Conservation (phyloP, 768 basidiomycete genomes). For the Phanerodontia chrysosporium region DNA sequence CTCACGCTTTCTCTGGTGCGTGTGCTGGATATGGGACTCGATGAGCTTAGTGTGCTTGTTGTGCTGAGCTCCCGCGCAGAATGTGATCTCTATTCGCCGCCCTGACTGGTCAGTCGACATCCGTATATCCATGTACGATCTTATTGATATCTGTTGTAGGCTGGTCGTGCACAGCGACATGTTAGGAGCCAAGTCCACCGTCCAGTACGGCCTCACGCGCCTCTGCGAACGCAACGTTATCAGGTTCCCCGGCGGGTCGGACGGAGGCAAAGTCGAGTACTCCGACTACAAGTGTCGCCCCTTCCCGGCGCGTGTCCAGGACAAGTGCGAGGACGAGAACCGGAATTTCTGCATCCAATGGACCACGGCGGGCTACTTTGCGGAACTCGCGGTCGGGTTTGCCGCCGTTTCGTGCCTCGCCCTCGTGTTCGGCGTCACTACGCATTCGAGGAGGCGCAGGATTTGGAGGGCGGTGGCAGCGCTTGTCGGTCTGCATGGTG, state of each 20-base stretch:
- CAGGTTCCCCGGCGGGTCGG: constrained; percentile 40
- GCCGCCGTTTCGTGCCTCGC: constrained; percentile 52
- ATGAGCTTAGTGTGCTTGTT: not conserved
- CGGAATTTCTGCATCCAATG: constrained; percentile 59
- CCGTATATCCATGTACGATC: constrained; percentile 9
- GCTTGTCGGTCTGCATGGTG: constrained; percentile 60
- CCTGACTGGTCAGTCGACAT: constrained; percentile 59
- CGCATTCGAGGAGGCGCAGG: constrained; percentile 66
- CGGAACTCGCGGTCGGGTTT: constrained; percentile 63
- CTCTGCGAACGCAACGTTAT: constrained; percentile 53
- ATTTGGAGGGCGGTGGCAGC: constrained; percentile 75
- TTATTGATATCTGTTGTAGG: constrained; percentile 21
- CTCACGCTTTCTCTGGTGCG: constrained; percentile 50
- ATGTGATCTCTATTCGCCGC: constrained; percentile 49
- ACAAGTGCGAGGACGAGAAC: constrained; percentile 49
- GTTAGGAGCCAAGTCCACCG: constrained; percentile 42
- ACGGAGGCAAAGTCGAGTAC: constrained; percentile 45
- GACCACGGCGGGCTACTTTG: constrained; percentile 65
- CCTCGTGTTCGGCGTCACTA: constrained; percentile 65
- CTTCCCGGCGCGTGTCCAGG: constrained; percentile 55
- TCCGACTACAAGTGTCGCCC: constrained; percentile 56
- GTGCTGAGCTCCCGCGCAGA: constrained; percentile 34
- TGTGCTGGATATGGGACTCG: not conserved
- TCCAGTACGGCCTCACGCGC: constrained; percentile 55
- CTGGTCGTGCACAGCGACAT: constrained; percentile 39